These are phyloP conservation scores for Eutrema yunnanense DNA, from an alignment of 345 rosid genomes.

Conservation along the genomic window DNA sequence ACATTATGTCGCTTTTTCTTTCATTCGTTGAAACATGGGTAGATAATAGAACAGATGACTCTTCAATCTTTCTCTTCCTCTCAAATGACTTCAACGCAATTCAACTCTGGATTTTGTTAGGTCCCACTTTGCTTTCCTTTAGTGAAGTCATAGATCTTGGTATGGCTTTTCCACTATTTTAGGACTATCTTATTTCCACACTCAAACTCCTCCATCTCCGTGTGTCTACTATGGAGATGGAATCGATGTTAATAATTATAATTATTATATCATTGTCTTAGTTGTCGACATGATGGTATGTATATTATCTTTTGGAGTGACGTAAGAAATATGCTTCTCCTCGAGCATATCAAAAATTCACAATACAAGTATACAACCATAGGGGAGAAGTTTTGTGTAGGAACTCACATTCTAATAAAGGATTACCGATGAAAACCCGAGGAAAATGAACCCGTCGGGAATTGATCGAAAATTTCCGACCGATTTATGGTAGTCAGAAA, in stretches of 20 bases:
- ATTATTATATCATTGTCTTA: background rate
- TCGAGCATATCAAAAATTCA: no score
- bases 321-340: no score
- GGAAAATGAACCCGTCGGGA: no score
- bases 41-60: no score
- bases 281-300: no score
- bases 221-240: background rate
- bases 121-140: background rate
- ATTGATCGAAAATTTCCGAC: no score
- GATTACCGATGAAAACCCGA: no score
- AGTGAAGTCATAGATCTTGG: background rate
- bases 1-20: conserved; percentile 7
- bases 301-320: no score
- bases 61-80: background rate
- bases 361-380: no score
- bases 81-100: background rate
- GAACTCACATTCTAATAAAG: no score
- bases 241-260: background rate
- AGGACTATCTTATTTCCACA: background rate
- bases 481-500: no score
- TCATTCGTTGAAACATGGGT: background rate
- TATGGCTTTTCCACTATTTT: background rate
- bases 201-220: background rate
- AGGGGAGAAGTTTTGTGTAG: no score
- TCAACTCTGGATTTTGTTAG: background rate